These are phyloP conservation scores for Triglochin maritima DNA, from an alignment of 106 monocot genomes.

Conservation along the genomic window DNA sequence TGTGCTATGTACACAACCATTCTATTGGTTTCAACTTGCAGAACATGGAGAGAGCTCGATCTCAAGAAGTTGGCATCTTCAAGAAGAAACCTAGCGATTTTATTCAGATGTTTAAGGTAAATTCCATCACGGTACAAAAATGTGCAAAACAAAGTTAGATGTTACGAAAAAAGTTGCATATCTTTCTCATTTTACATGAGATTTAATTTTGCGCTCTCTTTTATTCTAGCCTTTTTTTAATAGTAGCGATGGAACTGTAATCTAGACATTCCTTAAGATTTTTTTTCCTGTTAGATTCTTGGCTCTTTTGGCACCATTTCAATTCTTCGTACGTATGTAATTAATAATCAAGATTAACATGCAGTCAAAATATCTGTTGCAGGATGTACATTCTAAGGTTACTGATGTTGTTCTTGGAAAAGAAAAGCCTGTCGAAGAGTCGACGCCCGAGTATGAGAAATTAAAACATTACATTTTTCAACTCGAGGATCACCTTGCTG, in stretches of 20 bases:
- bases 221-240: no score
- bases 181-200: no score
- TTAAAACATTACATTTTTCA: slow-evolving; percentile 81
- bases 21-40: slow-evolving; percentile 20
- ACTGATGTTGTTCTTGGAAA: slow-evolving; percentile 98
- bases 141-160: no score
- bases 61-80: slow-evolving; percentile 69
- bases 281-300: no score
- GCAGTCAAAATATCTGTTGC: slow-evolving; percentile 2
- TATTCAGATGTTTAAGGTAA: slow-evolving; percentile 84
- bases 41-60: slow-evolving; percentile 82
- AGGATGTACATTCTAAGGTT: slow-evolving; percentile 96
- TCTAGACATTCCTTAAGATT: no score
- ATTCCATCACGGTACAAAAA: neutral
- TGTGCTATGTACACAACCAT: no score
- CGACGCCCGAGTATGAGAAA: slow-evolving; percentile 90
- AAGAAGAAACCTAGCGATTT: slow-evolving; percentile 88
- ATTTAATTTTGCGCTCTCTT: no score
- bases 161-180: no score
- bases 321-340: no score
- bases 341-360: no score
- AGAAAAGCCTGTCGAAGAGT: slow-evolving; percentile 95
- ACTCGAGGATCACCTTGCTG: slow-evolving; percentile 84
- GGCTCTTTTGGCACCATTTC: no score
- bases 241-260: no score